A percentile compares a stretch with the other conserved stretches of the same genome.
These are phyloP conservation scores for Ailanthus altissimus DNA, from an alignment of 345 rosid species.

Conservation along the genomic window DNA sequence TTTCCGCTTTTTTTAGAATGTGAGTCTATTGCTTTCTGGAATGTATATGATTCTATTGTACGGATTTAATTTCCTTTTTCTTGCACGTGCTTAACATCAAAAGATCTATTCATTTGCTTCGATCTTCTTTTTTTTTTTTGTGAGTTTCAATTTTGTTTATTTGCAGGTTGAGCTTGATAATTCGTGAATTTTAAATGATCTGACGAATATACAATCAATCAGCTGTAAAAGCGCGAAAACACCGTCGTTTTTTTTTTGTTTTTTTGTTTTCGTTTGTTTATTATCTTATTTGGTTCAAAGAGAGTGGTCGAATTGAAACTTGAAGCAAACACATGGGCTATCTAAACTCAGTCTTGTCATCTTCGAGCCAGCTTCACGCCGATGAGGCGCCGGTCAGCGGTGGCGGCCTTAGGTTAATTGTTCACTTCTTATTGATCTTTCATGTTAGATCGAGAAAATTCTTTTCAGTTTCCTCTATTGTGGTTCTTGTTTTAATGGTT, in stretches of 20 bases:
- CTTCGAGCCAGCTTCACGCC: conserved; percentile 72
- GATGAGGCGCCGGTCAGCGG: conserved; percentile 86
- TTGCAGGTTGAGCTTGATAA: conserved; percentile 33
- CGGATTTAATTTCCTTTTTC: not conserved
- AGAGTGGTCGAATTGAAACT: conserved; percentile 23
- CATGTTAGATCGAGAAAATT: conserved; percentile 18
- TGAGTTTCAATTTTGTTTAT: not conserved
- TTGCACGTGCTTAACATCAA: not conserved
- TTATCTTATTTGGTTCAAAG: conserved; percentile 30
- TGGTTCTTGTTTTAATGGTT: not conserved
- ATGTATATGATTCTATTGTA: not conserved
- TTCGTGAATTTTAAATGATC: conserved; percentile 24
- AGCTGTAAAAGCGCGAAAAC: not conserved
- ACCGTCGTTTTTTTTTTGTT: not conserved
- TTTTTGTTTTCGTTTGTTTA: conserved; percentile 13
- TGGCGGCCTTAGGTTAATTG: conserved; percentile 80
- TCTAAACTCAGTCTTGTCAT: conserved; percentile 71
- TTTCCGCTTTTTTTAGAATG: not conserved
- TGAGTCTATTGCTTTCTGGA: not conserved
- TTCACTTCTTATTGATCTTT: not conserved
- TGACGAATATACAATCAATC: conserved; percentile 12
- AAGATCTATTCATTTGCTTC: conserved; percentile 17
- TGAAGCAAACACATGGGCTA: conserved; percentile 57
- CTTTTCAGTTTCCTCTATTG: not conserved
- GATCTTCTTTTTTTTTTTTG: not conserved